Percentiles rank a stretch among this genome's conserved stretches.
Evolutionary conservation across 495 filamentous ascomycete species (phyloP).

Genomic region (Neurospora sublineolata): DNA sequence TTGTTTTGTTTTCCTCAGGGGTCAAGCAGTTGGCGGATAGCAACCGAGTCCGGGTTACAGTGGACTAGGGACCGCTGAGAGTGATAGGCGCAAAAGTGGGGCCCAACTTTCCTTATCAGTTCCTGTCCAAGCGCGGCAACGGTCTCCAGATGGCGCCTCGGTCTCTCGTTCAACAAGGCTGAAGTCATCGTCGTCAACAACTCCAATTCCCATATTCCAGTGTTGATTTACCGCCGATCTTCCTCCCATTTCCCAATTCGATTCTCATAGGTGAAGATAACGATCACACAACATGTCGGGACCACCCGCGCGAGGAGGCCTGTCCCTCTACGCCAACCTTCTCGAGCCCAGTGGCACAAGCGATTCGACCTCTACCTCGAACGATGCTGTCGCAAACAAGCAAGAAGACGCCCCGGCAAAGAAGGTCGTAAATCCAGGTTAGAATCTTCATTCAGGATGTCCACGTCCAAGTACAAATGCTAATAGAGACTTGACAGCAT

Average conservation of each 20-base stretch:
- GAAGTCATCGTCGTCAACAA: neutral
- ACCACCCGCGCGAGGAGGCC: conserved; percentile 21
- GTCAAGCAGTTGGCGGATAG: neutral
- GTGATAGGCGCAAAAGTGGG: neutral
- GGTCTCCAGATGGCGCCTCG: neutral
- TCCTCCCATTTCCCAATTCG: neutral
- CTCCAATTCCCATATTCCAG: neutral
- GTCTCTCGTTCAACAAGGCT: neutral
- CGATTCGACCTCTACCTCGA: conserved; percentile 53
- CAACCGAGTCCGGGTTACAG: neutral
- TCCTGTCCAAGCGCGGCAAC: neutral
- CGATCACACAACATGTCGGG: neutral
- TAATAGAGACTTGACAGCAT: conserved; percentile 41
- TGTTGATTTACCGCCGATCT: neutral
- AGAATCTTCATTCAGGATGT: conserved; percentile 5
- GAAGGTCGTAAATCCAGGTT: conserved; percentile 70
- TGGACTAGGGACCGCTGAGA: neutral
- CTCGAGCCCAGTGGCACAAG: conserved; percentile 34
- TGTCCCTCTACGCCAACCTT: conserved; percentile 48
- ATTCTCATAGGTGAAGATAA: neutral
- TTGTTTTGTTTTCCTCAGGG: neutral
- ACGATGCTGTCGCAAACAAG: conserved; percentile 70
- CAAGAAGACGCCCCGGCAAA: conserved; percentile 49
- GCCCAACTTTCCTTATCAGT: neutral
- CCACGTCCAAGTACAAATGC: neutral